Evolutionary conservation across 2,329 filamentous ascomycete genomes (phyloP).

Genomic region (Pseudogymnoascus sp.): DNA sequence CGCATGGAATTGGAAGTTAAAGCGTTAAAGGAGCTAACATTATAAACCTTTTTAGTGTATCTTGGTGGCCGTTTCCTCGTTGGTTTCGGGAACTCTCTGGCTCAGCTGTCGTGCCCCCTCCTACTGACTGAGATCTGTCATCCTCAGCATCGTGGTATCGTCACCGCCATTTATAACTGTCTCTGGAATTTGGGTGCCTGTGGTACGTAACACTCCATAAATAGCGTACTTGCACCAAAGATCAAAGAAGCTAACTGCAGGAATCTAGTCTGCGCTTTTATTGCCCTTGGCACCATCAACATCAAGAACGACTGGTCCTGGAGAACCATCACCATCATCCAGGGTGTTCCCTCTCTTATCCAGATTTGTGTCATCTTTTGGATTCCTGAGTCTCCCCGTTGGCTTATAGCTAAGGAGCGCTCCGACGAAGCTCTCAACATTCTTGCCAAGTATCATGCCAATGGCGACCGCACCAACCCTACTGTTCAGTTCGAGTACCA

Average conservation of each 20-base stretch:
- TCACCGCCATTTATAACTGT: slow-evolving; percentile 62
- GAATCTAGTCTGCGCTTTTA: slow-evolving; percentile 47
- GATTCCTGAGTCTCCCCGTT: slow-evolving; percentile 51
- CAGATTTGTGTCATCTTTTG: slow-evolving; percentile 57
- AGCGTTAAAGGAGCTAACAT: slow-evolving; percentile 2
- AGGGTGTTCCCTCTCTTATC: slow-evolving; percentile 52
- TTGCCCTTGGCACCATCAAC: slow-evolving; percentile 54
- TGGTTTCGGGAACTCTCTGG: slow-evolving; percentile 60
- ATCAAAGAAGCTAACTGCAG: slow-evolving; percentile 25
- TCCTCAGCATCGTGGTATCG: slow-evolving; percentile 57
- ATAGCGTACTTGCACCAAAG: neutral
- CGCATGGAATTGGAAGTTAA: neutral
- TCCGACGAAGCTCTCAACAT: slow-evolving; percentile 43
- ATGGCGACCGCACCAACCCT: slow-evolving; percentile 40
- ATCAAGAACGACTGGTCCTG: slow-evolving; percentile 57
- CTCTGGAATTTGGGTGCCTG: slow-evolving; percentile 55
- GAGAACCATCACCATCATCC: slow-evolving; percentile 57
- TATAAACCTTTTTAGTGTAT: slow-evolving; percentile 38
- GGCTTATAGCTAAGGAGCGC: slow-evolving; percentile 47
- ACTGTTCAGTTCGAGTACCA: slow-evolving; percentile 39
- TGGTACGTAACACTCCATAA: slow-evolving; percentile 15
- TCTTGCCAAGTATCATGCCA: slow-evolving; percentile 45
- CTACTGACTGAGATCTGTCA: slow-evolving; percentile 60
- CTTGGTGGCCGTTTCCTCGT: slow-evolving; percentile 54
- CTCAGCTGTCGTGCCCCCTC: slow-evolving; percentile 56